Evolutionary conservation across 345 rosid species (phyloP), one percentile per base, ranked within the genome.

Genomic region (Boechera stricta): DNA sequence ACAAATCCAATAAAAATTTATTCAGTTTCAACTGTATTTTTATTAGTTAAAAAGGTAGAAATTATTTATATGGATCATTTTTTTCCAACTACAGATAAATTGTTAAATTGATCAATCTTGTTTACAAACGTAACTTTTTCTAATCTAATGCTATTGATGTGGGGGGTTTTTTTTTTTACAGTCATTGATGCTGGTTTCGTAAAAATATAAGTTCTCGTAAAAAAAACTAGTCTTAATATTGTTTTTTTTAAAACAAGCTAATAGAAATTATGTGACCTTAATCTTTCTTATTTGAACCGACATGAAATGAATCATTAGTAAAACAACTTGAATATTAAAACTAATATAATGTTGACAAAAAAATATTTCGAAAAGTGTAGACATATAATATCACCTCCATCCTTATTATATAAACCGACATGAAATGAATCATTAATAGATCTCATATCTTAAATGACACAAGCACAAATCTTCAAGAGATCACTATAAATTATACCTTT

Each of bases 301-400:
- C 62, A 38, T 63, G 63, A 63, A 63, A 52, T 7, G 63, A 63
- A 72, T 72, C 69, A 51, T 72, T 61, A n/a, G 10, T 35, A 3
- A 16, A 36, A 36, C 29, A 60, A 58, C n/a, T 36, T 60, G 28
- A 10, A 16, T 36, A 60, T 60, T 18, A 59, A 33, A 59, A 58
- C 26, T 57, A 58, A 7, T 15, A 15, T 15, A 15, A 47, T 7
- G 38, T 2, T 39, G 12, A 10, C 38, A 6, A 15, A 11, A 26
- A 53, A 53, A 21, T 0, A 21, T 21, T 21, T 21, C 24, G 24
- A 21, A 21, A 21, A 21, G 24, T 21, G 24, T 21, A 21, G 24
- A 21, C 24, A 21, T 21, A 21, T 21, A 21, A 21, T 21, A 21
- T 21, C 24, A 21, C 24, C 24, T 21, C 12, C 15, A 49, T 60